These are phyloP conservation scores for Clonostachys solani DNA, from an alignment of 2,329 filamentous ascomycete species.

Conservation along the genomic window DNA sequence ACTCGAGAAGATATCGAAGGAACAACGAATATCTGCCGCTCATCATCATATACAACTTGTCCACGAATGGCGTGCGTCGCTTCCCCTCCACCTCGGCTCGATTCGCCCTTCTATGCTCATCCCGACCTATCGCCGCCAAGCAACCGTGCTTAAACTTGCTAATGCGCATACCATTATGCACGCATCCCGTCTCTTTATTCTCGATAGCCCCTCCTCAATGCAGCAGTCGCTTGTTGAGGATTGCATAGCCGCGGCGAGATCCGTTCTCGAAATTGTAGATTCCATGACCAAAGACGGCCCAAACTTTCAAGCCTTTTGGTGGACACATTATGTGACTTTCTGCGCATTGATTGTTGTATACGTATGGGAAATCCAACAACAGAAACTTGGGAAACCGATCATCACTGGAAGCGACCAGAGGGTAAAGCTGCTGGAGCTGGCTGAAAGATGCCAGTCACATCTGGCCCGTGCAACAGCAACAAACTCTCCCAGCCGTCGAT, in stretches of 20 bases:
- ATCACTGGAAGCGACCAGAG: neutral
- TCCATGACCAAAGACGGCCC: conserved; percentile 28
- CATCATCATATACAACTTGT: conserved; percentile 30
- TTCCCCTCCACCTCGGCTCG: conserved; percentile 37
- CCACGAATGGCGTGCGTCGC: conserved; percentile 27
- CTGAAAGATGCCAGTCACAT: conserved; percentile 18
- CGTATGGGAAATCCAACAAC: conserved; percentile 44
- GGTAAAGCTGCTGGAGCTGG: conserved; percentile 27
- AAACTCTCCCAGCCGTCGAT: conserved; percentile 10
- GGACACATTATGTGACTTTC: conserved; percentile 48
- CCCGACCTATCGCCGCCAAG: conserved; percentile 39
- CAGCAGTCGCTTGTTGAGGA: conserved; percentile 20
- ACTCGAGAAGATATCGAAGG: conserved; percentile 22
- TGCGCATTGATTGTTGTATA: conserved; percentile 49
- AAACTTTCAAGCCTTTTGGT: conserved; percentile 46
- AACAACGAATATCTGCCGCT: conserved; percentile 28
- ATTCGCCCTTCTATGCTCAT: conserved; percentile 40
- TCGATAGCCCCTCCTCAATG: conserved; percentile 21
- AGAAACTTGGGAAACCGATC: conserved; percentile 2
- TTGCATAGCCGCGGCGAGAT: conserved; percentile 41
- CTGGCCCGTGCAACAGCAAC: conserved; percentile 6
- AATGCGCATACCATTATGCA: conserved; percentile 53
- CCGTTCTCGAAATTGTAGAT: conserved; percentile 36
- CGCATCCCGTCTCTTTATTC: conserved; percentile 48
- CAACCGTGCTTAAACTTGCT: conserved; percentile 47